These are phyloP conservation scores for Zygoascus tannicola DNA, from an alignment of 805 yeast genomes.

Conservation along the genomic window DNA sequence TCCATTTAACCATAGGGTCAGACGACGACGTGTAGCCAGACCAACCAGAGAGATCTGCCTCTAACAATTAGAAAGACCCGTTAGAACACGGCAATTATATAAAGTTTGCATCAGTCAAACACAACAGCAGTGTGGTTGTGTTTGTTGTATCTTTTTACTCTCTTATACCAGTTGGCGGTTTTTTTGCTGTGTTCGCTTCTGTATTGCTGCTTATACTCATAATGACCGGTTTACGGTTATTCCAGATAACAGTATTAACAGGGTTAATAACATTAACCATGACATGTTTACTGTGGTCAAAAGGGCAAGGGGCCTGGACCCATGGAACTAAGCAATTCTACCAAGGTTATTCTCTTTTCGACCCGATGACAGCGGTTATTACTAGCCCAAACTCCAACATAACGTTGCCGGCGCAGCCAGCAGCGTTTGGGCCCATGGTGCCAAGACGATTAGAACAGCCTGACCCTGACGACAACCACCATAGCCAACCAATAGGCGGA, in stretches of 20 bases:
- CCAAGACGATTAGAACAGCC: conserved; percentile 10
- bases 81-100: too few relatives aligned
- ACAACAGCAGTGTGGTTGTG: too few relatives aligned
- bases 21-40: too few relatives aligned
- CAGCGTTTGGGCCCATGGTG: conserved; percentile 29
- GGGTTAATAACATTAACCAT: background rate
- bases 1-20: too few relatives aligned
- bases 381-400: conserved; percentile 23
- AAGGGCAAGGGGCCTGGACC: too few relatives aligned
- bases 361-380: conserved; percentile 21
- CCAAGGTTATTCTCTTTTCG: conserved; percentile 11
- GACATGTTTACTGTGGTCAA: too few relatives aligned
- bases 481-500: conserved; percentile 1
- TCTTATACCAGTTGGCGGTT: too few relatives aligned
- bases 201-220: too few relatives aligned
- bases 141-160: too few relatives aligned
- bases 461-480: conserved; percentile 7
- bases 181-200: background rate
- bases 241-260: background rate
- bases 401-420: conserved; percentile 30
- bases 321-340: background rate
- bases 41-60: too few relatives aligned
- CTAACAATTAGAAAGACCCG: too few relatives aligned
- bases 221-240: background rate
- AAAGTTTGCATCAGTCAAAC: too few relatives aligned